Evolutionary conservation across 108 stramenopile genomes (phyloP).

Genomic region (Poteriospumella lacustris): DNA sequence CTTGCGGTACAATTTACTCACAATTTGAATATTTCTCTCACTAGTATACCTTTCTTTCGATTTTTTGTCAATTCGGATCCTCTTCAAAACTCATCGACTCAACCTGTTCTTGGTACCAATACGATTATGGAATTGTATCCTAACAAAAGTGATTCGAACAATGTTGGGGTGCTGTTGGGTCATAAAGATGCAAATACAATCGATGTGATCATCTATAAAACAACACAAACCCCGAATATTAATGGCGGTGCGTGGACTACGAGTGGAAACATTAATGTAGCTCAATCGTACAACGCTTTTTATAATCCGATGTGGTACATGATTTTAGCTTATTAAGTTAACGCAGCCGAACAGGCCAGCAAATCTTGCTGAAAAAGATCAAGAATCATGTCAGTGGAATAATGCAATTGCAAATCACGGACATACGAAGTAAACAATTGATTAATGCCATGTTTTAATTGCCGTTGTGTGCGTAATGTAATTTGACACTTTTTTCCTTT

Average conservation of each 20-base stretch:
- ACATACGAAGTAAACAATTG: constrained; percentile 8
- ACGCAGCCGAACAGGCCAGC: constrained; percentile 5
- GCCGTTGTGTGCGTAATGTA: constrained; percentile 6
- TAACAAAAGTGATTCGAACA: constrained; percentile 8
- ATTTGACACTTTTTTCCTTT: constrained; percentile 9
- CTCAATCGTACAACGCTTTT: constrained; percentile 7
- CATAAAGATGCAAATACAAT: constrained; percentile 9
- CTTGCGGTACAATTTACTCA: constrained; percentile 7
- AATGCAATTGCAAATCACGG: constrained; percentile 7
- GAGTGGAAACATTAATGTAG: constrained; percentile 8
- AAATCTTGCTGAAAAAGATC: constrained; percentile 8
- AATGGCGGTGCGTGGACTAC: constrained; percentile 6
- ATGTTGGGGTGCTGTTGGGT: constrained; percentile 6
- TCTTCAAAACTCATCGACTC: constrained; percentile 7
- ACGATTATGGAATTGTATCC: constrained; percentile 8
- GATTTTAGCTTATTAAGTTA: constrained; percentile 9
- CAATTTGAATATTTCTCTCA: constrained; percentile 9
- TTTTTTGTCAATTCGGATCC: constrained; percentile 8
- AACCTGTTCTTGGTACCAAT: constrained; percentile 7
- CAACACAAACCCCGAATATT: constrained; percentile 7
- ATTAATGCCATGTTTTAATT: constrained; percentile 9
- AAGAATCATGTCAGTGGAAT: constrained; percentile 8
- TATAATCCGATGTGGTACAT: constrained; percentile 8
- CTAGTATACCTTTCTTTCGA: constrained; percentile 8
- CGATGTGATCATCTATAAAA: constrained; percentile 8